Evolutionary conservation across 2,329 filamentous ascomycete species (phyloP).

Genomic region (Xylariales sp.): DNA sequence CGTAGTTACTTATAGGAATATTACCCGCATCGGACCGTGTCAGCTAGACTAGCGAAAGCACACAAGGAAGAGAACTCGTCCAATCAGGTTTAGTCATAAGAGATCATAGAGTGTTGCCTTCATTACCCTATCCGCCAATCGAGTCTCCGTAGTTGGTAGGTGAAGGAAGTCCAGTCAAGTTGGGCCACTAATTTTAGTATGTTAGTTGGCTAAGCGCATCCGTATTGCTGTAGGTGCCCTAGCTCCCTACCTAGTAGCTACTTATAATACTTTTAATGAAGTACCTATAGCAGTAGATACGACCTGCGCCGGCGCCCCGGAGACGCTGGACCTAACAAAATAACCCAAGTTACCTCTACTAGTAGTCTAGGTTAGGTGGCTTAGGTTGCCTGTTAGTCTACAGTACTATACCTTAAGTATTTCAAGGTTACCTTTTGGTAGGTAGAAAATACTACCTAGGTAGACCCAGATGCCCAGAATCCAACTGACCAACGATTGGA

Average conservation of each 20-base stretch:
- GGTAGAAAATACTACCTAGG: slow-evolving; percentile 1
- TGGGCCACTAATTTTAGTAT: slow-evolving; percentile 9
- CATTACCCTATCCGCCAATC: neutral
- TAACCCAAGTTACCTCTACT: no score
- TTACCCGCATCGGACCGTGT: slow-evolving; percentile 12
- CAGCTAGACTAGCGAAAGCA: neutral
- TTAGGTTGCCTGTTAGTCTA: neutral
- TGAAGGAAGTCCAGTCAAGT: slow-evolving; percentile 1
- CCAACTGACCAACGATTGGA: slow-evolving; percentile 25
- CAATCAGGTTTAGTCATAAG: slow-evolving; percentile 20
- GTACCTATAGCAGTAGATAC: no score
- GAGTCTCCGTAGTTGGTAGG: slow-evolving; percentile 1
- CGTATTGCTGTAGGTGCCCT: slow-evolving; percentile 10
- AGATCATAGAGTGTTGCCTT: slow-evolving; percentile 18
- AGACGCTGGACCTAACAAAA: no score
- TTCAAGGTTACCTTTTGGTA: slow-evolving; percentile 13
- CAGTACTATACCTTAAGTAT: neutral
- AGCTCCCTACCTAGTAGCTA: neutral
- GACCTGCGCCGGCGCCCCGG: no score
- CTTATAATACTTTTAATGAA: no score
- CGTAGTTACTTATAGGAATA: slow-evolving; percentile 9
- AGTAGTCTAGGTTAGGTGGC: neutral
- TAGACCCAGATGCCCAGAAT: neutral
- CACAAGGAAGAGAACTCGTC: slow-evolving; percentile 1
- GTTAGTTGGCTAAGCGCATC: slow-evolving; percentile 2